Base-by-base conservation (phyloP, 1,284 basidiomycete species). In the Malassezia obtusa region DNA sequence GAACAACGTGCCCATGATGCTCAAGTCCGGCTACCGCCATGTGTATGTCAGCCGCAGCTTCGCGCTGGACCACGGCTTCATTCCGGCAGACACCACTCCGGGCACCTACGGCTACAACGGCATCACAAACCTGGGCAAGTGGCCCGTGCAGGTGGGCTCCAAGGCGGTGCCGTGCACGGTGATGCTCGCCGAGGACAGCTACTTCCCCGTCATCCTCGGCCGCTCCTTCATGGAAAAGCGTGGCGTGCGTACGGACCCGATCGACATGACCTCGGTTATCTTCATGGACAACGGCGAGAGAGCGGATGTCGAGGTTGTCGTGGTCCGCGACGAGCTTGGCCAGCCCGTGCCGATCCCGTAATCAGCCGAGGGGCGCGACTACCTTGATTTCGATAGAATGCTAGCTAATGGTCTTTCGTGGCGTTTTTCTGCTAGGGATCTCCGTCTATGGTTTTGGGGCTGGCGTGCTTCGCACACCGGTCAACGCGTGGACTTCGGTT, bases 1-100 rank as follows among this genome's bases (percentile, higher is more conserved):
- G 28, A 78, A 84, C 57, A 84, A 88, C 50, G 76, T 77, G 15
- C 73, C 76, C 24, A 77, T 77, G 76, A 94, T 95, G 89, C 80
- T 96, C 65, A 92, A 90, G 77, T 80, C 82, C n/a, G 91, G 92
- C 5, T 87, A 98, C 76, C 80, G 88, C 24, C 84, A 92, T 67
- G 90, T 96, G 50, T 98, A 98, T 76, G 85, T 98, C 57, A 92
- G 89, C 19, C 82, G 92, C 57, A 84, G 85, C 70, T 98, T 98
- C 72, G 94, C 92, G 0, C 78, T 85, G 59, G 82, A 83, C 64
- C 83, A 95, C 73, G 85, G 85, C 0, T 90, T 98, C 71, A 87
- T 96, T 59, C 87, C 89, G 12, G 78, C 79, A 32, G 87, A 91
- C 62, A 85, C 89, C 26, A 76, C 76, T 3, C 76, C 76, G 2